Evolutionary conservation across 345 rosid genomes (phyloP).

Genomic region (Pistacia vera): DNA sequence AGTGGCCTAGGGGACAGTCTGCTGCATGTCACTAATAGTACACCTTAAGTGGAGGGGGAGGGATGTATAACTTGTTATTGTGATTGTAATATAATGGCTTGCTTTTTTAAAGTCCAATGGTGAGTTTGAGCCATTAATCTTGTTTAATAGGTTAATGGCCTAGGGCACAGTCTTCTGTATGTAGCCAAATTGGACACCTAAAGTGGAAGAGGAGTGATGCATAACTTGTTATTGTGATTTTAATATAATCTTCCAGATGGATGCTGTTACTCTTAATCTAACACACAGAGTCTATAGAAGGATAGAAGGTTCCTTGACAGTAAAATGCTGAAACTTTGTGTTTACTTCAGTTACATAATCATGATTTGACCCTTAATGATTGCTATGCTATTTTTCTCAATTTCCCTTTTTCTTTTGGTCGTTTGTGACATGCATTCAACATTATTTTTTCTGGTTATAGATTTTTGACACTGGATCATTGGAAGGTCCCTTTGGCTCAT

Average conservation of each 20-base stretch:
- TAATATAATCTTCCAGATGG: no score
- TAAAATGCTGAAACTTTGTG: neutral
- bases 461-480: slow-evolving; percentile 80
- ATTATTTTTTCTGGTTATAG: slow-evolving; percentile 43
- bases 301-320: neutral
- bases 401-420: neutral
- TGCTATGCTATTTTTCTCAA: neutral
- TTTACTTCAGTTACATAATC: slow-evolving; percentile 5
- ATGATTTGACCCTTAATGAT: neutral
- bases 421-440: slow-evolving; percentile 6
- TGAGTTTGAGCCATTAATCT: no score
- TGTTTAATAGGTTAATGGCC: no score
- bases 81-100: no score
- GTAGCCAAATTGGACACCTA: no score
- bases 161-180: no score
- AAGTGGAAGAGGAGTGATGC: no score
- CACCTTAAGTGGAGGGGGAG: no score
- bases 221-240: no score
- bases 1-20: neutral
- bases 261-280: neutral
- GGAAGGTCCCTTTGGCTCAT: slow-evolving; percentile 77
- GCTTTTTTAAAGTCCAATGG: no score
- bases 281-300: neutral
- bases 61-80: no score
- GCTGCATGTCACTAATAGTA: neutral